These are phyloP conservation scores for Phytopythium litorale DNA, from an alignment of 352 stramenopile genomes.

Conservation along the genomic window DNA sequence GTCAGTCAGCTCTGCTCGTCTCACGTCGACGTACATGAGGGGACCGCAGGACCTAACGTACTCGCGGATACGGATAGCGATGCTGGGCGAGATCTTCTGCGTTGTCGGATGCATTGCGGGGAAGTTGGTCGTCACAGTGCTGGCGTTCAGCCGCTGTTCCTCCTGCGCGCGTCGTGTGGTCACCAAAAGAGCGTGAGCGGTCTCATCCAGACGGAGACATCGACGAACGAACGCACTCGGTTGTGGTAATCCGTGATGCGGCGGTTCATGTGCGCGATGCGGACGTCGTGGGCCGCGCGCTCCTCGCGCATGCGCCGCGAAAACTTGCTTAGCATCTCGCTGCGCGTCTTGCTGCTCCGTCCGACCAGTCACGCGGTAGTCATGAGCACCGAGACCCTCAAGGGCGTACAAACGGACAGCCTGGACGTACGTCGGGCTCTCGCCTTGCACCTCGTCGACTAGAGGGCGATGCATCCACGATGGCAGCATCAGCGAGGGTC, in stretches of 20 bases:
- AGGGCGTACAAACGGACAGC: not conserved
- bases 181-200: not conserved
- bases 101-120: constrained; percentile 78
- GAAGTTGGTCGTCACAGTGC: constrained; percentile 69
- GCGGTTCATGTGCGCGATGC: constrained; percentile 79
- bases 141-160: constrained; percentile 55
- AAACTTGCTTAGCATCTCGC: constrained; percentile 53
- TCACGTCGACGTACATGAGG: not conserved
- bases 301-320: constrained; percentile 54
- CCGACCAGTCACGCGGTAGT: not conserved
- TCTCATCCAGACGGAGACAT: not conserved
- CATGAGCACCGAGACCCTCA: not conserved
- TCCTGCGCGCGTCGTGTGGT: constrained; percentile 25
- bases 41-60: constrained; percentile 17
- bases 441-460: constrained; percentile 38
- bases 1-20: not conserved
- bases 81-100: constrained; percentile 56
- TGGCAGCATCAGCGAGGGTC: not conserved
- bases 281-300: constrained; percentile 46
- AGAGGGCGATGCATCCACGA: not conserved
- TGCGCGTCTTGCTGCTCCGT: constrained; percentile 30
- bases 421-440: constrained; percentile 39
- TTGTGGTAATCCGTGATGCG: constrained; percentile 79
- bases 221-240: constrained; percentile 27
- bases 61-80: constrained; percentile 65